Evolutionary conservation across 257 asterid genomes (phyloP), one percentile per base, ranked within the genome.

Genomic region (Solanum okadae): DNA sequence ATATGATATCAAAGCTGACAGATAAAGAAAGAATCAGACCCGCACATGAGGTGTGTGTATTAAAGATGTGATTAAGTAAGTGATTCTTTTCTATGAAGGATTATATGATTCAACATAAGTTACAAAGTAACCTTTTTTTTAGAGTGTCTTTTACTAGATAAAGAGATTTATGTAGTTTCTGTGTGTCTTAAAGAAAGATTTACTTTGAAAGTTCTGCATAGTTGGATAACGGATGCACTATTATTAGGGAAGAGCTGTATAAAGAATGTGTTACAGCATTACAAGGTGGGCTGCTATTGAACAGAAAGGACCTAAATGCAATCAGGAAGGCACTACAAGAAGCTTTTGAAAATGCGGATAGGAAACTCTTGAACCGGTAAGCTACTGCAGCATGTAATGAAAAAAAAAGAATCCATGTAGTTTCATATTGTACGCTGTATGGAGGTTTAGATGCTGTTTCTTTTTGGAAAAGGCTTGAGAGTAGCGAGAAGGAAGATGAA

Each of bases 391-490:
- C 85, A 23, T 49, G 70, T 29, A 33, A 33, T 73, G 35, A 68
- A 18, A 38, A 8, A 44, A 44, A 13, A 38, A 33, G 44, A 63
- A 78, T 52, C 61, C 73, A 49, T 89, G 88, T 90, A 90, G 85
- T 90, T 93, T 89, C 87, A 86, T 89, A 90, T 89, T 90, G 42
- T 90, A 87, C 85, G 65, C 89, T 92, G 91, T 88, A 88, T 90
- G 95, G 94, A 93, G 95, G 93, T 92, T 91, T 86, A 87, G 93
- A 87, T 72, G 93, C 88, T 91, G 87, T 91, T 96, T 94, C 93
- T 87, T 94, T 94, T 94, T 95, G 94, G 93, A 44, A 85, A 94
- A 96, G 99, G 98, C 98, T 97, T 90, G 99, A 96, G 95, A 90
- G 88, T 20, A 91, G 89, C 87, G 93, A 88, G 78, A 93, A 92